Conservation (phyloP, 805 yeast species). For the Yamadazyma endophytica region DNA sequence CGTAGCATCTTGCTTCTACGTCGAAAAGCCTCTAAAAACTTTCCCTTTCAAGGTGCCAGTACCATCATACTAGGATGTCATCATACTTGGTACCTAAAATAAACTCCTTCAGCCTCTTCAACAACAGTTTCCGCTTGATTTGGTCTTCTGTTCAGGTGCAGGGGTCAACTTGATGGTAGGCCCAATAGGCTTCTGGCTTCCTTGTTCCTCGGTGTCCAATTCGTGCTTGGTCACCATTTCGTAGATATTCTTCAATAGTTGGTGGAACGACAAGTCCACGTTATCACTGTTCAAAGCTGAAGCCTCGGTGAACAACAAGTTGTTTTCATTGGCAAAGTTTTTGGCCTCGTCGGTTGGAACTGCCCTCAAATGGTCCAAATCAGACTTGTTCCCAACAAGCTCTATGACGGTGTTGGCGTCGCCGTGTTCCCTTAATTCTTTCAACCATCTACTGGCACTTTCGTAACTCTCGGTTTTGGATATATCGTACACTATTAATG, state of each 20-base stretch:
- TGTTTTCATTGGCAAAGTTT: constrained; percentile 90
- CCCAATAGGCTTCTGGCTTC: constrained; percentile 62
- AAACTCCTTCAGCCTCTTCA: too few species aligned
- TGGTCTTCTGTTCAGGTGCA: constrained; percentile 70
- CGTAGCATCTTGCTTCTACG: too few species aligned
- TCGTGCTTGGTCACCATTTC: constrained; percentile 93
- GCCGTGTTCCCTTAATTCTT: constrained; percentile 88
- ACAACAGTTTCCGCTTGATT: constrained; percentile 67
- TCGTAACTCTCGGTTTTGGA: constrained; percentile 86
- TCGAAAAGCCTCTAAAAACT: too few species aligned
- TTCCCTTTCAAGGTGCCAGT: too few species aligned
- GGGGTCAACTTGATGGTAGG: constrained; percentile 92
- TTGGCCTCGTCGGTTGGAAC: constrained; percentile 98
- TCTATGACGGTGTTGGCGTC: constrained; percentile 94
- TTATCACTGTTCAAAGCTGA: constrained; percentile 92
- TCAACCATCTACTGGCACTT: constrained; percentile 81
- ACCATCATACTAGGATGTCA: too few species aligned
- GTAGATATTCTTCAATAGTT: constrained; percentile 86
- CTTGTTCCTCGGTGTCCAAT: constrained; percentile 74
- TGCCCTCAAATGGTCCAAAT: constrained; percentile 87
- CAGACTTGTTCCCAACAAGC: constrained; percentile 87
- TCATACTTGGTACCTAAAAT: too few species aligned
- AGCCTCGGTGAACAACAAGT: constrained; percentile 89
- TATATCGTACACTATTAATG: constrained; percentile 91
- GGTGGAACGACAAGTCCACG: constrained; percentile 92